Percentiles rank a stretch among this genome's conserved stretches.
Conservation (phyloP, 1,284 basidiomycete species). For the Boletus smithii region DNA sequence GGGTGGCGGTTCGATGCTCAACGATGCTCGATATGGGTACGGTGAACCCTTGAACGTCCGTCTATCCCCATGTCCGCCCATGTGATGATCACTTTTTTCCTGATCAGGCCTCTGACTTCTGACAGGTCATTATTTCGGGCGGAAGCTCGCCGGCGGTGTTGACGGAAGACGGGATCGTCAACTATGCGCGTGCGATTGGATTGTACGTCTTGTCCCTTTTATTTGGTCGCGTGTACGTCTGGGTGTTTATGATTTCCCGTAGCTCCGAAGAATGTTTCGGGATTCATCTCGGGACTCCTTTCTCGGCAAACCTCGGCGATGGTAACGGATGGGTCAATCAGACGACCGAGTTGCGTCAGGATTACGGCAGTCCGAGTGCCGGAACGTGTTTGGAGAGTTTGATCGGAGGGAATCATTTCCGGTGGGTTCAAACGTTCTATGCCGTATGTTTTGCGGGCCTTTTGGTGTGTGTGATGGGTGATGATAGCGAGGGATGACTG, state of each 20-base stretch:
- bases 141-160: conserved; percentile 55
- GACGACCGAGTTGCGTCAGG: conserved; percentile 57
- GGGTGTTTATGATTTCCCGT: no score
- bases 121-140: conserved; percentile 53
- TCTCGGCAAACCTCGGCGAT: conserved; percentile 63
- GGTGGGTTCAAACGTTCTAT: conserved; percentile 36
- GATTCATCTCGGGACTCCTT: conserved; percentile 56
- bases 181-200: conserved; percentile 58
- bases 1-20: conserved; percentile 54
- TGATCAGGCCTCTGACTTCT: background rate
- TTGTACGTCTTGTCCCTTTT: no score
- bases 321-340: conserved; percentile 51
- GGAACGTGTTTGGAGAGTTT: conserved; percentile 64
- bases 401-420: conserved; percentile 66
- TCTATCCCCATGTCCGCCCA: no score
- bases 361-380: conserved; percentile 44
- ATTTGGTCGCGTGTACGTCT: no score
- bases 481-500: background rate
- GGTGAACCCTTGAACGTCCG: conserved; percentile 64
- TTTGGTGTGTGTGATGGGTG: background rate
- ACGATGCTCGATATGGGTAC: conserved; percentile 42
- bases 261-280: conserved; percentile 66
- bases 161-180: conserved; percentile 52
- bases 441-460: background rate
- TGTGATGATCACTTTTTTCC: background rate